Evolutionary conservation across 805 yeast genomes (phyloP).

Genomic region (Millerozyma miso): DNA sequence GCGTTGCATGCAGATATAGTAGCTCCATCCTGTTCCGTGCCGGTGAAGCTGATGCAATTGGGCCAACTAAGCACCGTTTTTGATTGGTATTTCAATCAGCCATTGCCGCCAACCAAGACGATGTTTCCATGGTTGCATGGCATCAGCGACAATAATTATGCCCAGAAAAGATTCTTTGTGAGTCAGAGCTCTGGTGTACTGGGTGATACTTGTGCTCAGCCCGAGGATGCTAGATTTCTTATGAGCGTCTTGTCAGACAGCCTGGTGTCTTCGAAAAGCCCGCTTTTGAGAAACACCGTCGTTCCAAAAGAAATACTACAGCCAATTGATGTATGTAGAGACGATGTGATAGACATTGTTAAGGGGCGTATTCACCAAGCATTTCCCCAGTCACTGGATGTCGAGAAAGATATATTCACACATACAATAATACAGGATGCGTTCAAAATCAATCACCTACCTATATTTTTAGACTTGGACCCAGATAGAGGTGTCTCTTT

Average conservation of each 20-base stretch:
- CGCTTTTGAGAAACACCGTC: constrained; percentile 49
- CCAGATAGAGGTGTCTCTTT: constrained; percentile 71
- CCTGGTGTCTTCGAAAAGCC: not conserved
- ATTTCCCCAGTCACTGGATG: constrained; percentile 17
- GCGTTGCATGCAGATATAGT: not conserved
- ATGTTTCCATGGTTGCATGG: constrained; percentile 95
- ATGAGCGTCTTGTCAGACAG: constrained; percentile 30
- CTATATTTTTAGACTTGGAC: constrained; percentile 56
- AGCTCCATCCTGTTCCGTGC: not conserved
- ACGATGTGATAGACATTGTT: constrained; percentile 23
- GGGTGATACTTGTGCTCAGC: constrained; percentile 7
- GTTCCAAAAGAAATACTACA: constrained; percentile 51
- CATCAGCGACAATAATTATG: constrained; percentile 50
- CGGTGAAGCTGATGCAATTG: constrained; percentile 14
- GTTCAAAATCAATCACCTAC: constrained; percentile 39
- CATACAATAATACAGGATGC: constrained; percentile 40
- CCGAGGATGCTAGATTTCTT: constrained; percentile 30
- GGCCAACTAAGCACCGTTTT: constrained; percentile 19
- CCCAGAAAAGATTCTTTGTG: constrained; percentile 47
- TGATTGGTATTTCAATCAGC: constrained; percentile 34
- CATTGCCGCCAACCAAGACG: constrained; percentile 55
- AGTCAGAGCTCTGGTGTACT: constrained; percentile 18
- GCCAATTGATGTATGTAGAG: constrained; percentile 40
- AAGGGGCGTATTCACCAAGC: constrained; percentile 15
- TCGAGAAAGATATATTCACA: constrained; percentile 10